phyloP scores from a whole-genome alignment of 1,284 basidiomycete genomes.

The Mycena sp. region DNA sequence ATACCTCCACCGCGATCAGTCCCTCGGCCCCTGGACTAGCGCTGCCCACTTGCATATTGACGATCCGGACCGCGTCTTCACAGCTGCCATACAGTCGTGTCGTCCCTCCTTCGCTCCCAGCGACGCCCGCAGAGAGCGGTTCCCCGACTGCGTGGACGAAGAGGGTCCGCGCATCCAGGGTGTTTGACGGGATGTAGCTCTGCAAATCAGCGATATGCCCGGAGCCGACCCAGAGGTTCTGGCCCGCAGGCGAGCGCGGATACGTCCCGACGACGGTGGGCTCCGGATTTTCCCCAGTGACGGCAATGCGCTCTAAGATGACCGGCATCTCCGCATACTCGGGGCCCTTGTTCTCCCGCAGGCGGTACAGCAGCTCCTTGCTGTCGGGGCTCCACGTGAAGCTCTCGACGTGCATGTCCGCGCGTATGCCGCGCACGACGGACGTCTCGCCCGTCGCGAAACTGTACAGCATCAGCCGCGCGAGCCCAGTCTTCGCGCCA shows the following conservation, averaged over 20 bases:
- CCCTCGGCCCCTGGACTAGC: slow-evolving; percentile 18
- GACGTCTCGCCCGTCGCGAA: slow-evolving; percentile 35
- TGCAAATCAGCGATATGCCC: slow-evolving; percentile 40
- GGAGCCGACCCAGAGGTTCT: slow-evolving; percentile 37
- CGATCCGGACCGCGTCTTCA: slow-evolving; percentile 44
- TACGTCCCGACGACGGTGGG: slow-evolving; percentile 34
- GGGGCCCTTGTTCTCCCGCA: slow-evolving; percentile 37
- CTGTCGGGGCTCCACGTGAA: slow-evolving; percentile 42
- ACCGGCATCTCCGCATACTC: slow-evolving; percentile 41
- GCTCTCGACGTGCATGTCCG: slow-evolving; percentile 40
- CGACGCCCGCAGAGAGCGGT: background rate
- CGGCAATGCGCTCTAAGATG: slow-evolving; percentile 36
- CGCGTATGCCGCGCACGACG: slow-evolving; percentile 31
- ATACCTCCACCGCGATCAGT: slow-evolving; percentile 44
- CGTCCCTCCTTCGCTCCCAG: slow-evolving; percentile 6
- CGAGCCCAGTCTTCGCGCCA: slow-evolving; percentile 31
- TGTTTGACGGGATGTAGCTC: slow-evolving; percentile 38
- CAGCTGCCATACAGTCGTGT: slow-evolving; percentile 37
- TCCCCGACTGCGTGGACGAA: slow-evolving; percentile 31
- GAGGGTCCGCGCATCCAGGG: slow-evolving; percentile 42
- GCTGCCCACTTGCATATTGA: slow-evolving; percentile 33
- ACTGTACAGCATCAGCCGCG: slow-evolving; percentile 36
- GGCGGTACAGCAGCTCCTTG: slow-evolving; percentile 39
- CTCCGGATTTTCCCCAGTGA: slow-evolving; percentile 20
- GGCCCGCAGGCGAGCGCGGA: slow-evolving; percentile 41